Evolutionary conservation across 495 filamentous ascomycete genomes (phyloP).

Genomic region (Aspergillus cavernicola): DNA sequence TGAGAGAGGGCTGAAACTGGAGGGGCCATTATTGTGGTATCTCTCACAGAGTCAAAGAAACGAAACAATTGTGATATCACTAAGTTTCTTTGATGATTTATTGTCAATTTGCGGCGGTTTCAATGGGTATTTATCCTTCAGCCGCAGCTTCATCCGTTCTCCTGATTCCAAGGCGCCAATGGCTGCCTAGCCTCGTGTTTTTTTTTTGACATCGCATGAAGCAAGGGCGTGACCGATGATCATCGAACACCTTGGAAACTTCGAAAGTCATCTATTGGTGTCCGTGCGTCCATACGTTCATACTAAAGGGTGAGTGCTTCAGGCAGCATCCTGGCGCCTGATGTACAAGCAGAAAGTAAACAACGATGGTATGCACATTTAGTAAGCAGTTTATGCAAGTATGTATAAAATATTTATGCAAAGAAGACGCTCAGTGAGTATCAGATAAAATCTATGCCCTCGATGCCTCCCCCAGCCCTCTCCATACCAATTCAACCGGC

Average conservation of each 20-base stretch:
- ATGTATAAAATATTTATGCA: too few relatives aligned
- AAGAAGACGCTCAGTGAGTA: too few relatives aligned
- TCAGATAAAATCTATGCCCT: too few relatives aligned
- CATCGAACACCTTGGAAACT: not conserved
- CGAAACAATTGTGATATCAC: too few relatives aligned
- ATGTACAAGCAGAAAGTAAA: not conserved
- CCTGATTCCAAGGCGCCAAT: too few relatives aligned
- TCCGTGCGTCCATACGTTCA: too few relatives aligned
- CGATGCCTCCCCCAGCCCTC: too few relatives aligned
- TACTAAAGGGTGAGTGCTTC: not conserved
- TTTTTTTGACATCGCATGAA: not conserved
- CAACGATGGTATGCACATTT: not conserved
- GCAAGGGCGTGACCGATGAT: not conserved
- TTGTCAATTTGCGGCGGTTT: not conserved
- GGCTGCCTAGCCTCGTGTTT: not conserved
- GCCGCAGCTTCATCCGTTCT: not conserved
- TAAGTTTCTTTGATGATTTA: too few relatives aligned
- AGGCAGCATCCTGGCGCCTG: not conserved
- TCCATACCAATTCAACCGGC: too few relatives aligned
- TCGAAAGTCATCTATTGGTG: not conserved
- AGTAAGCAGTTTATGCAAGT: not conserved
- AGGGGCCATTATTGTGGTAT: constrained; percentile 16
- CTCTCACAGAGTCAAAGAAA: too few relatives aligned
- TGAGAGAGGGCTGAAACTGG: constrained; percentile 31
- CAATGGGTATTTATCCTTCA: not conserved